Percentiles rank a stretch among this genome's conserved stretches.
Evolutionary conservation across 1,284 basidiomycete genomes (phyloP).

Genomic region (Amylostereum areolatum): DNA sequence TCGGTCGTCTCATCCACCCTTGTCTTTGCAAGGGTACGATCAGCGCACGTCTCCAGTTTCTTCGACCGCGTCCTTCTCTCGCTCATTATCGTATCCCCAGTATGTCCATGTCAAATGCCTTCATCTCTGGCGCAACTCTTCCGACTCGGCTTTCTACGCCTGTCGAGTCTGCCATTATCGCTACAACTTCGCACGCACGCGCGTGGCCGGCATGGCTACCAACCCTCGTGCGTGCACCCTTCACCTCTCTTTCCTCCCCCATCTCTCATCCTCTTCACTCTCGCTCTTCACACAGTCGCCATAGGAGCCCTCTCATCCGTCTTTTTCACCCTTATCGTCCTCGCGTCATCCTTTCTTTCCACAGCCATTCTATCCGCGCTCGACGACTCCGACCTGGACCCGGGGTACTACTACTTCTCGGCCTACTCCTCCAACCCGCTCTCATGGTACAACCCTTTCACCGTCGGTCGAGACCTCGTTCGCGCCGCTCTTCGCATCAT

Average conservation of each 20-base stretch:
- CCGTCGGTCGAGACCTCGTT: conserved; percentile 57
- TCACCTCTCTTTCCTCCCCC: not conserved
- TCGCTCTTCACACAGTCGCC: conserved; percentile 38
- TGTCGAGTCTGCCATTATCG: conserved; percentile 74
- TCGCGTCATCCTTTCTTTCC: conserved; percentile 66
- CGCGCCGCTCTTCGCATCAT: conserved; percentile 59
- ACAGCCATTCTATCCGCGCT: conserved; percentile 55
- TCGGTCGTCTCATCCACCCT: conserved; percentile 68
- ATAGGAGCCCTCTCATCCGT: conserved; percentile 59
- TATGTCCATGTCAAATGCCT: conserved; percentile 75
- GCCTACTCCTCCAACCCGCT: conserved; percentile 1
- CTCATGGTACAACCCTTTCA: conserved; percentile 43
- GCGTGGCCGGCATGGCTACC: conserved; percentile 60
- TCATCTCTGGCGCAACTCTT: conserved; percentile 62
- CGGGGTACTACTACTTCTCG: conserved; percentile 36
- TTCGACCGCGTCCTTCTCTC: conserved; percentile 12
- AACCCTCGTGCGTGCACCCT: conserved; percentile 50
- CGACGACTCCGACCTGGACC: conserved; percentile 38
- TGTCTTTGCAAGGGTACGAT: conserved; percentile 79
- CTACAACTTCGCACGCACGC: conserved; percentile 68
- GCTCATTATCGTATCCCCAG: conserved; percentile 25
- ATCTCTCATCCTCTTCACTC: not conserved
- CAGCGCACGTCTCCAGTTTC: conserved; percentile 43
- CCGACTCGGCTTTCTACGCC: conserved; percentile 60
- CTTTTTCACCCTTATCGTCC: conserved; percentile 61